phyloP scores from a whole-genome alignment of 2,329 filamentous ascomycete species.

The Penicillium hordei region DNA sequence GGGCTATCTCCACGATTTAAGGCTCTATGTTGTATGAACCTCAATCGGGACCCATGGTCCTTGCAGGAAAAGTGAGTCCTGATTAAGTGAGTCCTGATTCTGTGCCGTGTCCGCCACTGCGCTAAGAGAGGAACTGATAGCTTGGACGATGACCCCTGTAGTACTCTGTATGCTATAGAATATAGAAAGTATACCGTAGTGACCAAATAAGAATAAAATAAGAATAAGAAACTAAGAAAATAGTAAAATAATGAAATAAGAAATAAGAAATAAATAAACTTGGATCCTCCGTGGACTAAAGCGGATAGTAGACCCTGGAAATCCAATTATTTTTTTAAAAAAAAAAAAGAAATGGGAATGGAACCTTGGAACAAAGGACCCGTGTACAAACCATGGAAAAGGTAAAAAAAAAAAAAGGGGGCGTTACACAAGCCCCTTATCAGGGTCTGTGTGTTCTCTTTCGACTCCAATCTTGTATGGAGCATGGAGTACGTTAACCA shows the following conservation, averaged over 20 bases:
- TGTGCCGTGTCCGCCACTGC: slow-evolving; percentile 16
- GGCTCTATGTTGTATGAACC: slow-evolving; percentile 3
- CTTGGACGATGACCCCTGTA: neutral
- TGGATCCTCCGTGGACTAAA: slow-evolving; percentile 12
- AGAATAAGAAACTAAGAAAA: neutral
- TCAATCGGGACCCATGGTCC: slow-evolving; percentile 11
- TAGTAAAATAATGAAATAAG: neutral
- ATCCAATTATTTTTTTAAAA: slow-evolving; percentile 5
- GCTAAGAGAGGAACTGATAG: neutral
- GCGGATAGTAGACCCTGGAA: slow-evolving; percentile 21
- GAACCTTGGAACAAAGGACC: slow-evolving; percentile 2
- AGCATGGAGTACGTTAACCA: neutral
- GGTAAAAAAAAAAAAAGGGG: slow-evolving; percentile 11
- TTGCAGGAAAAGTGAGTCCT: slow-evolving; percentile 2
- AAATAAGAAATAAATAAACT: slow-evolving; percentile 15
- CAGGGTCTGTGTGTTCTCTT: slow-evolving; percentile 18
- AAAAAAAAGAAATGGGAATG: neutral
- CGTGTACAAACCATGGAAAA: neutral
- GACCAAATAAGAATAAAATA: neutral
- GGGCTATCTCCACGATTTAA: slow-evolving; percentile 20
- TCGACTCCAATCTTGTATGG: neutral
- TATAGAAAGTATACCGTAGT: neutral
- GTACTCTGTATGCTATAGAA: neutral
- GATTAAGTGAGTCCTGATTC: neutral
- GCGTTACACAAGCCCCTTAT: slow-evolving; percentile 15